Conservation (phyloP, 2,329 filamentous ascomycete genomes). For the Triangularia setosa region DNA sequence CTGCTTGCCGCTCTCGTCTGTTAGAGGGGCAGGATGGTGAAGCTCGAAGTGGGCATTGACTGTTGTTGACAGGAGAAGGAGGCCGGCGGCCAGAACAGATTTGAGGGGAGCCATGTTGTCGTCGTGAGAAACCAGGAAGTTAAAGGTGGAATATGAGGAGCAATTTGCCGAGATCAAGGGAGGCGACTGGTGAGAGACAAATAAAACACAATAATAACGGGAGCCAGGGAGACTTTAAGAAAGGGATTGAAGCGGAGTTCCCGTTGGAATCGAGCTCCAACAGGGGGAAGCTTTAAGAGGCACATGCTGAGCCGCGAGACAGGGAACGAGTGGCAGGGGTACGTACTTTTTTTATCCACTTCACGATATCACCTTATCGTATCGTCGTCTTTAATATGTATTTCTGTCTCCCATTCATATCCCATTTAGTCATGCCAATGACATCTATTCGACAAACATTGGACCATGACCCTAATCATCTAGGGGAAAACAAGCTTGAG, state of each 20-base stretch:
- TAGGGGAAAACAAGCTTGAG: not conserved
- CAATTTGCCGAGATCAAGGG: not conserved
- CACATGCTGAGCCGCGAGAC: slow-evolving; percentile 4
- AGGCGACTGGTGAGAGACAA: not conserved
- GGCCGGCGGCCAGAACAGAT: slow-evolving; percentile 32
- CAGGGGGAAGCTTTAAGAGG: not conserved
- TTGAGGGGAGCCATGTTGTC: slow-evolving; percentile 38
- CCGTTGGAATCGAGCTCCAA: not conserved
- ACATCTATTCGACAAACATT: not conserved
- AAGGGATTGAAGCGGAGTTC: not conserved
- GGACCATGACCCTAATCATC: no score
- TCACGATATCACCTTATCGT: not conserved
- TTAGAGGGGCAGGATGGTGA: slow-evolving; percentile 44
- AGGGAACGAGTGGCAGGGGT: not conserved
- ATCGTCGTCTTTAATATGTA: not conserved
- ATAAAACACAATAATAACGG: not conserved
- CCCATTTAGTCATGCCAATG: not conserved
- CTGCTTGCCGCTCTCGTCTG: slow-evolving; percentile 37
- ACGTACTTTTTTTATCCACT: slow-evolving; percentile 1
- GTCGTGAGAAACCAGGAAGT: not conserved
- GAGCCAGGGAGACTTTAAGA: not conserved
- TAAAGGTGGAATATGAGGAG: not conserved
- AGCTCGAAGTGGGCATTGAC: slow-evolving; percentile 54
- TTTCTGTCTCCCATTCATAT: not conserved
- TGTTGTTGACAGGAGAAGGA: slow-evolving; percentile 37